Base-by-base conservation (phyloP, 2,329 filamentous ascomycete genomes). In the Dothideomycetes sp. region DNA sequence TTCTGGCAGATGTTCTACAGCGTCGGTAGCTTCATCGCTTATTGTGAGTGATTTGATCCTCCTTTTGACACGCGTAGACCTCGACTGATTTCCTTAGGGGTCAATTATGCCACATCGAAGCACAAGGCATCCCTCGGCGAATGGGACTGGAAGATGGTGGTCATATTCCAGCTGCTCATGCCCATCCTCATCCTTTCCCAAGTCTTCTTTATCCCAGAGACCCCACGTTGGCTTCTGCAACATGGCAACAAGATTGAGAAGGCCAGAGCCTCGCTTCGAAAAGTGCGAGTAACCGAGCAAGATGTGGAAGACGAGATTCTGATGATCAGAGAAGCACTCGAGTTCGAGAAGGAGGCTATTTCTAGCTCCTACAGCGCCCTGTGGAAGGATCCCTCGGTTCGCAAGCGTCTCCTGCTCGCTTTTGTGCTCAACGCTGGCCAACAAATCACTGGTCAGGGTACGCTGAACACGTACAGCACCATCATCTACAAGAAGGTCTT, bases 401-500 rank as follows among this genome's bases (percentile, higher is more conserved):
- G 80, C 49, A 80, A 77, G 65, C 73, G 80, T 38, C 69, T 84
- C 47, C 61, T 68, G 33, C 69, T 84, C 19, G 78, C 78, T 17
- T 70, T 81, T 47, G 60, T 81, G 36, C 61, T 84, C 58, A 84
- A 84, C 54, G 69, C 78, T 34, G 79, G 79, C 34, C 80, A 83
- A 57, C 80, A 84, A 57, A 68, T 84, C 31, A 81, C 79, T 4
- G 80, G 80, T 15, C 80, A 84, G 58, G 81, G 80, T 46, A 79
- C 78, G 1, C 68, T 84, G 47, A 84, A 84, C 68, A 72, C 73
- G 3, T 84, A 84, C 66, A 79, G 73, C 15, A 81, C 79, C n/a
- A 73, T 75, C 49, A 80, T 84, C 52, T 84, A 84, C 65, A 74
- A 81, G 61, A 78, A 80, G 54, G 72, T 84, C 17, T 84, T 79